A percentile compares a stretch with the other conserved stretches of the same genome.
phyloP scores from a whole-genome alignment of 202 grass and related monocot genomes.

The Thinopyrum obtusiflorum region DNA sequence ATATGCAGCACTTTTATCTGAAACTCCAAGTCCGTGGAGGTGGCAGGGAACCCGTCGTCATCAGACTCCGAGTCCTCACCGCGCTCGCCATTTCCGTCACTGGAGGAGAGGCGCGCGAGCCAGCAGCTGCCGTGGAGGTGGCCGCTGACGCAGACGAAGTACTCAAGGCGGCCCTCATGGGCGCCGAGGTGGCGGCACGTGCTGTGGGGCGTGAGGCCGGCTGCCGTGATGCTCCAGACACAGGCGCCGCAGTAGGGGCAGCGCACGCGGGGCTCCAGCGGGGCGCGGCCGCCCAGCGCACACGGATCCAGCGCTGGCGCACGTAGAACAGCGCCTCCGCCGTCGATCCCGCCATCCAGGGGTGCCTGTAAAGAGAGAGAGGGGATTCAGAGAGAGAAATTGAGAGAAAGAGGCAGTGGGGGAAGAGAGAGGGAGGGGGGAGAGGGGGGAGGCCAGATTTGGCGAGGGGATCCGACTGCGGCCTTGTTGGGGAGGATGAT shows the following conservation, averaged over 20 bases:
- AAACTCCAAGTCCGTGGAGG: too few relatives aligned
- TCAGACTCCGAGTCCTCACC: not conserved
- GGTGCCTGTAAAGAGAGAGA: too few relatives aligned
- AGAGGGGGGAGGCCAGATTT: too few relatives aligned
- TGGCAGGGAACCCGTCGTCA: not conserved
- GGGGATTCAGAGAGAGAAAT: too few relatives aligned
- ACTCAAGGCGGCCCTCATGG: conserved; percentile 54
- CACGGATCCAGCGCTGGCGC: too few relatives aligned
- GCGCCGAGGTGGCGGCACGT: conserved; percentile 58
- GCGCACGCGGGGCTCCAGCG: conserved; percentile 56
- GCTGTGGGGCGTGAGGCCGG: conserved; percentile 56
- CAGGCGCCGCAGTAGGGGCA: conserved; percentile 87
- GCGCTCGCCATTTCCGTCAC: not conserved
- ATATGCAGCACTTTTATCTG: too few relatives aligned
- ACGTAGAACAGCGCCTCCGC: too few relatives aligned
- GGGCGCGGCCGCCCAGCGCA: conserved; percentile 37
- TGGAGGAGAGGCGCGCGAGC: conserved; percentile 62
- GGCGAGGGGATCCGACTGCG: too few relatives aligned
- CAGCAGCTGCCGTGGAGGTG: conserved; percentile 90
- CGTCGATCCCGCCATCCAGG: too few relatives aligned
- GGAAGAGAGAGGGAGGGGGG: too few relatives aligned
- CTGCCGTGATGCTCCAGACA: conserved; percentile 83
- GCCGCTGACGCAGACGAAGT: conserved; percentile 88
- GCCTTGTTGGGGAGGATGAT: too few relatives aligned
- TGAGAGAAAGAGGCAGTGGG: too few relatives aligned